Base-by-base conservation (phyloP, 2,329 filamentous ascomycete genomes). In the Penicillium frequentans region DNA sequence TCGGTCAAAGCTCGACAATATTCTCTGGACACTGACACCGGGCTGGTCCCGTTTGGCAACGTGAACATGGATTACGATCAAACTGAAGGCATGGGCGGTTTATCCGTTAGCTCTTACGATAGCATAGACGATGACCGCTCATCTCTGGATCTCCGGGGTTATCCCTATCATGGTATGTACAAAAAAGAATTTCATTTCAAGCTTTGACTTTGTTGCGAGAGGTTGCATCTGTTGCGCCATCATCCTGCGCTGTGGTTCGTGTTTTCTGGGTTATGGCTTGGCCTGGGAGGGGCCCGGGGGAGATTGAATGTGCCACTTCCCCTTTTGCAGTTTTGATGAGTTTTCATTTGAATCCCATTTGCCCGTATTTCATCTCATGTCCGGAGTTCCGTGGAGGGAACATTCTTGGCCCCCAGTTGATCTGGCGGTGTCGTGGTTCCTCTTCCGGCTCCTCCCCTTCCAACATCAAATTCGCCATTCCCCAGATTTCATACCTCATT, bases 21-120 rank as follows among this genome's bases (percentile, higher is more conserved):
- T 59, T 75, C 73, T 10, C 72, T 75, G 52, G 73, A 75, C 57
- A 65, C 72, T 27, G 73, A 75, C 49, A 56, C 68, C 26, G 68
- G 67, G 56, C 64, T 73, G 62, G 65, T 68, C 52, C 66, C 71
- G 29, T 65, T 70, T 45, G 58, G 67, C 57, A 72, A 69, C 52
- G 58, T 69, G 58, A 70, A 67, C 52, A 72, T 75, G 70, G 71
- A 75, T 53, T 75, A 75, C 55, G 73, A 76, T 50, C 73, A 74
- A 53, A 75, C 73, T 2, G 73, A 76, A 54, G 73, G 73, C 50
- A 69, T 75, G 67, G 73, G 73, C 31, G 73, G 73, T 23, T 58
- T 76, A 11, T 76, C 73, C 29, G 73, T 76, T 64, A 75, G 73
- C 60, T 76, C 73, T 33, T 76, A 76, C 59, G 73, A 76, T 49